phyloP scores from a whole-genome alignment of 768 basidiomycete genomes.

The Artomyces pyxidatus region DNA sequence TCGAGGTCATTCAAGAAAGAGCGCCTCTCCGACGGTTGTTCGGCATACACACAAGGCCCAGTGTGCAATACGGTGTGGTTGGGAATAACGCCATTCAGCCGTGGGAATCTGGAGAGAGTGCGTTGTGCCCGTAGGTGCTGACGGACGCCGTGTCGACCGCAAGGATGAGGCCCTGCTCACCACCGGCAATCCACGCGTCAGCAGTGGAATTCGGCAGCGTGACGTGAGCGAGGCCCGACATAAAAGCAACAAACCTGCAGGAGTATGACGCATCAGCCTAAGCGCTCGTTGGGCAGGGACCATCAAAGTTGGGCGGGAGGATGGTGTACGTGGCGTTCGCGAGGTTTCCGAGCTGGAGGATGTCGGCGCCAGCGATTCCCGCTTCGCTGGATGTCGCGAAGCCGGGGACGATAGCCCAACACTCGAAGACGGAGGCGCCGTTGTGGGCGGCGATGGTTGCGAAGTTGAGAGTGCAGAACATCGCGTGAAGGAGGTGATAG shows the following conservation, averaged over 20 bases:
- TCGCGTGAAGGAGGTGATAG: no score
- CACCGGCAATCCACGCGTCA: constrained; percentile 15
- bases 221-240: constrained; percentile 18
- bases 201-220: constrained; percentile 15
- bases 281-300: neutral
- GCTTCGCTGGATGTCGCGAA: constrained; percentile 18
- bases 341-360: constrained; percentile 18
- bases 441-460: constrained; percentile 8
- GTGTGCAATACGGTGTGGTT: constrained; percentile 15
- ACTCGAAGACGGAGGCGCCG: constrained; percentile 17
- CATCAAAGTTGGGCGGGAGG: constrained; percentile 36
- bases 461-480: constrained; percentile 10
- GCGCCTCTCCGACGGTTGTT: no score
- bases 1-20: no score
- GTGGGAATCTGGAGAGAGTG: constrained; percentile 20
- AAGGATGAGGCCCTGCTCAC: constrained; percentile 18
- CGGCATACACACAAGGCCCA: constrained; percentile 15
- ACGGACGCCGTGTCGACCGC: constrained; percentile 14
- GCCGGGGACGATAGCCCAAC: constrained; percentile 20
- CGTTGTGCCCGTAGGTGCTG: constrained; percentile 18
- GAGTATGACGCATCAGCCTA: neutral
- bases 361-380: constrained; percentile 20
- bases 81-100: constrained; percentile 14
- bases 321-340: constrained; percentile 21
- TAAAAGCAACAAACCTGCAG: constrained; percentile 18